These are phyloP conservation scores for Cardamine resedifolia DNA, from an alignment of 345 rosid species.

Conservation along the genomic window DNA sequence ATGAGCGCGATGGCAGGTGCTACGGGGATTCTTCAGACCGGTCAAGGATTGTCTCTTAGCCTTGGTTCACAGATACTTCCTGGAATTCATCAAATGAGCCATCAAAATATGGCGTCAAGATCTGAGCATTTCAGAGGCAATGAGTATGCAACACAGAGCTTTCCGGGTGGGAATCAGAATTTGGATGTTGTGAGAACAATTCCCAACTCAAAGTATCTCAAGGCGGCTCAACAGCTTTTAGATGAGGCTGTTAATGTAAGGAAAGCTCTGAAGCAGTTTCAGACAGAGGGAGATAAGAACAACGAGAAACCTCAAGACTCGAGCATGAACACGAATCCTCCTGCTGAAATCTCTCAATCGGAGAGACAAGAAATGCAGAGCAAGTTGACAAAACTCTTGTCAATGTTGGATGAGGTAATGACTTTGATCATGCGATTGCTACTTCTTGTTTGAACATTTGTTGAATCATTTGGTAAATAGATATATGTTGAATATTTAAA, in stretches of 20 bases:
- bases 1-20: slow-evolving; percentile 53
- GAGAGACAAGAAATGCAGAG: slow-evolving; percentile 86
- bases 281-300: slow-evolving; percentile 56
- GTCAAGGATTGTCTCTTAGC: slow-evolving; percentile 73
- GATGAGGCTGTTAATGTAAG: slow-evolving; percentile 93
- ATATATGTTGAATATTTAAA: too few species aligned
- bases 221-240: slow-evolving; percentile 84
- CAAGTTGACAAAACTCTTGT: slow-evolving; percentile 89
- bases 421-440: not conserved
- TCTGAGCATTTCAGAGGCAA: slow-evolving; percentile 54
- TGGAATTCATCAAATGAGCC: slow-evolving; percentile 24
- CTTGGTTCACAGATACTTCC: slow-evolving; percentile 74
- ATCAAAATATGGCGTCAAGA: slow-evolving; percentile 15
- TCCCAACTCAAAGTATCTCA: slow-evolving; percentile 78
- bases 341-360: slow-evolving; percentile 67
- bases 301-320: slow-evolving; percentile 43
- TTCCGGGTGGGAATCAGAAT: slow-evolving; percentile 37
- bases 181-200: slow-evolving; percentile 51
- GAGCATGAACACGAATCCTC: slow-evolving; percentile 39
- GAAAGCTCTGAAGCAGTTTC: slow-evolving; percentile 63
- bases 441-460: not conserved
- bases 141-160: slow-evolving; percentile 57
- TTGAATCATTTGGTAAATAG: not conserved
- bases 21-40: slow-evolving; percentile 46
- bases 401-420: slow-evolving; percentile 94